phyloP scores from a whole-genome alignment of 805 yeast genomes.

The Suhomyces xylopsoci region DNA sequence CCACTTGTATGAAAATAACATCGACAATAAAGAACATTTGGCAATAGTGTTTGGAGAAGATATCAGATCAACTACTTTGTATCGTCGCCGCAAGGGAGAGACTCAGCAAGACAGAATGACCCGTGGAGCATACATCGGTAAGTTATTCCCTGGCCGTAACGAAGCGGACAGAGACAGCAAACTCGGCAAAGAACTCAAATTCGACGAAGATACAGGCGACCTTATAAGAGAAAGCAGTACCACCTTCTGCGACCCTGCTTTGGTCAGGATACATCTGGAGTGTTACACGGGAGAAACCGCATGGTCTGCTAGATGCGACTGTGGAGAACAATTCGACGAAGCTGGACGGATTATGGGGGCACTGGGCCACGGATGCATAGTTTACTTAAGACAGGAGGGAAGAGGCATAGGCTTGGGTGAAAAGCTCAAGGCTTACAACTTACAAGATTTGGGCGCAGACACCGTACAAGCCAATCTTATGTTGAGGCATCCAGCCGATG shows the following conservation, averaged over 20 bases:
- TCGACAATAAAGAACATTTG: conserved; percentile 89
- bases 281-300: conserved; percentile 99
- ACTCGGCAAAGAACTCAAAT: conserved; percentile 21
- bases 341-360: conserved; percentile 92
- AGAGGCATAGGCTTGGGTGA: conserved; percentile 99
- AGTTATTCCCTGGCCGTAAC: conserved; percentile 79
- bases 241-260: conserved; percentile 44
- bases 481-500: conserved; percentile 96
- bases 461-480: conserved; percentile 94
- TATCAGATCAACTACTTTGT: conserved; percentile 74
- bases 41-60: conserved; percentile 97
- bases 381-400: conserved; percentile 95
- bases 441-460: conserved; percentile 97
- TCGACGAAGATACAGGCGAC: conserved; percentile 31
- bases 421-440: conserved; percentile 90
- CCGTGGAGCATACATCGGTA: conserved; percentile 96
- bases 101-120: conserved; percentile 94
- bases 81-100: conserved; percentile 59
- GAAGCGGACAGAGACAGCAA: conserved; percentile 58
- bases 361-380: conserved; percentile 89
- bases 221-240: conserved; percentile 21
- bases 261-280: conserved; percentile 92
- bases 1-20: conserved; percentile 81
- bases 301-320: conserved; percentile 98
- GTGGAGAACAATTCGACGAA: conserved; percentile 98